Evolutionary conservation across 768 basidiomycete species (phyloP), one percentile per base, ranked within the genome.

Genomic region (Lenzites betulinus): DNA sequence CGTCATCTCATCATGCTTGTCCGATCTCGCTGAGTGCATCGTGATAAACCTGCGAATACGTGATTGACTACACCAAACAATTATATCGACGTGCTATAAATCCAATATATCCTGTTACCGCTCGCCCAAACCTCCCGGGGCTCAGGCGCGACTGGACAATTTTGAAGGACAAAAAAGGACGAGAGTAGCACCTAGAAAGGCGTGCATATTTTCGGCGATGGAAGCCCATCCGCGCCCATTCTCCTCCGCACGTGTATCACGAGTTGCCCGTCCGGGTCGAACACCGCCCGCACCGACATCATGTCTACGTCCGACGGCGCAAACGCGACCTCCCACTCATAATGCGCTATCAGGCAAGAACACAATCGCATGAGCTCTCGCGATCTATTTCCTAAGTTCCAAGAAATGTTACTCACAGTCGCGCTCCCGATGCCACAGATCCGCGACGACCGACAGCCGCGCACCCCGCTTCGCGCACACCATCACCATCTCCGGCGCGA

Each of bases 341-440:
- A 85, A 66, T 85, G 85, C 64, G 81, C 85, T 87, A 58, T 16
- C n/a, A n/a, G n/a, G n/a, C n/a, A n/a, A n/a, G n/a, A n/a, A n/a
- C n/a, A n/a, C n/a, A n/a, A n/a, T n/a, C n/a, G n/a, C n/a, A n/a
- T n/a, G n/a, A n/a, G n/a, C n/a, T n/a, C n/a, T n/a, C n/a, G n/a
- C n/a, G n/a, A n/a, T n/a, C n/a, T n/a, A n/a, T n/a, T n/a, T n/a
- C n/a, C n/a, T n/a, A n/a, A n/a, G n/a, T n/a, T n/a, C n/a, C n/a
- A n/a, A n/a, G n/a, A n/a, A n/a, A n/a, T n/a, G n/a, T n/a, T n/a
- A 79, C 85, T 76, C 73, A 86, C 85, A 84, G 60, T 85, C 82
- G 51, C 65, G 71, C 68, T 86, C 84, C 71, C 79, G 77, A 69
- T 85, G 80, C 84, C 85, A 87, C 44, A 83, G 83, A 68, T 86